These are phyloP conservation scores for Claviceps maximensis DNA, from an alignment of 2,329 filamentous ascomycete genomes.

Conservation along the genomic window DNA sequence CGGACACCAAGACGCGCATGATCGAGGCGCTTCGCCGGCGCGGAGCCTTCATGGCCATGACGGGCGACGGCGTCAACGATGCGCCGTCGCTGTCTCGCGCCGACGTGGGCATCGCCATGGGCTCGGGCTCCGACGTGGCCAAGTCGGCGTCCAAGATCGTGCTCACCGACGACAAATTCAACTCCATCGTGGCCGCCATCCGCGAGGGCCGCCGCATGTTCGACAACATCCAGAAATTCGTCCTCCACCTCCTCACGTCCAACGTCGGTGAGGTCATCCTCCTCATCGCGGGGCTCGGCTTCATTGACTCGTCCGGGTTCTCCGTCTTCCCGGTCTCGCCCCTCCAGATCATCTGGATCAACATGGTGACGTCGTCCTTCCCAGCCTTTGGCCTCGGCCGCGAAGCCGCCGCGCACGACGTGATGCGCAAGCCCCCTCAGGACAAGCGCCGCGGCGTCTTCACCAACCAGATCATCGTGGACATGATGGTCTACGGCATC, in stretches of 20 bases:
- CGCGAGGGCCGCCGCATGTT: conserved; percentile 76
- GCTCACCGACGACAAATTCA: conserved; percentile 78
- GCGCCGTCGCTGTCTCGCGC: conserved; percentile 67
- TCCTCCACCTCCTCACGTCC: conserved; percentile 64
- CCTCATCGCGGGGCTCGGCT: conserved; percentile 66
- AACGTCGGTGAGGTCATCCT: conserved; percentile 78
- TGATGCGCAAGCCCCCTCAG: conserved; percentile 71
- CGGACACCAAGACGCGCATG: conserved; percentile 81
- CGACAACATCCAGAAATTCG: conserved; percentile 81
- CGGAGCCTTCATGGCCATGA: conserved; percentile 70
- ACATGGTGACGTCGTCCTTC: conserved; percentile 80
- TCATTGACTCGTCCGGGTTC: conserved; percentile 56
- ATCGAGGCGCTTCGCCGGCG: conserved; percentile 75
- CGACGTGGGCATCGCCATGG: conserved; percentile 85
- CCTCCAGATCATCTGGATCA: conserved; percentile 85
- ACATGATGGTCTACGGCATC: conserved; percentile 68
- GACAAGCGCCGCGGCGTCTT: conserved; percentile 57
- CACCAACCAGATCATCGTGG: conserved; percentile 61
- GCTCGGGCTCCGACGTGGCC: conserved; percentile 74
- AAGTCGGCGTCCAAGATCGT: conserved; percentile 76
- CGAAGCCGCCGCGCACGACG: conserved; percentile 59
- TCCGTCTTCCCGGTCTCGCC: conserved; percentile 81
- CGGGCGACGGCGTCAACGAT: conserved; percentile 79
- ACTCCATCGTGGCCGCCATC: conserved; percentile 71
- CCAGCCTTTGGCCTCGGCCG: conserved; percentile 81